Evolutionary conservation across 441 rosid genomes (phyloP), one percentile per base, ranked within the genome.

Genomic region (Bruguiera hainesii): DNA sequence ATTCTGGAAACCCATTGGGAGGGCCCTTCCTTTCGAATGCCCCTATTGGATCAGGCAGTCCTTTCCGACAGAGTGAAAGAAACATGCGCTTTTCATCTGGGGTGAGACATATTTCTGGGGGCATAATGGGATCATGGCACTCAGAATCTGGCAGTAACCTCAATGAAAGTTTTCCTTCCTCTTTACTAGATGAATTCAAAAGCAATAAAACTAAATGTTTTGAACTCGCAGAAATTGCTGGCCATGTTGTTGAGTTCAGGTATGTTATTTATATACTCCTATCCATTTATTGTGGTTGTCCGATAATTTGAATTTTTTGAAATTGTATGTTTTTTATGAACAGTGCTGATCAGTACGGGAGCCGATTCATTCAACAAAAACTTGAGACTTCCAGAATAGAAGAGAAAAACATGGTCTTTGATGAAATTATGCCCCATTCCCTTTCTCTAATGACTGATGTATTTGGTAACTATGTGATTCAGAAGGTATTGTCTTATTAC

Each of bases 171-270:
- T 84, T 84, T 75, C 67, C 83, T 31, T 79, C 88, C 61, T 77
- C 91, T 49, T 73, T 88, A 66, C 79, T 88, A 16, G 94, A 84
- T 49, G 94, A 88, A 71, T 86, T 86, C 60, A 88, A 88, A 77
- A 85, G 82, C 80, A 88, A 84, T 75, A 88, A 88, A 83, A 73
- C 89, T 67, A 88, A 69, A 80, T 84, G 89, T 71, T 83, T 85
- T 74, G 95, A 88, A 70, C 88, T 88, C 51, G 79, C 80, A 16
- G 95, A 86, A 77, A 88, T 88, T 79, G 80, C 76, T 0, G 83
- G 89, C 26, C 91, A 88, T 81, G 91, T 88, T 69, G 95, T 86
- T 67, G 89, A 86, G 80, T 88, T 88, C 85, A 88, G 95, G 95
- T 85, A 75, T 25, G n/a, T 52, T 39, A 39, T 6, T 71, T 63